phyloP scores from a whole-genome alignment of 2,329 filamentous ascomycete genomes.

The Venturia carpophila region DNA sequence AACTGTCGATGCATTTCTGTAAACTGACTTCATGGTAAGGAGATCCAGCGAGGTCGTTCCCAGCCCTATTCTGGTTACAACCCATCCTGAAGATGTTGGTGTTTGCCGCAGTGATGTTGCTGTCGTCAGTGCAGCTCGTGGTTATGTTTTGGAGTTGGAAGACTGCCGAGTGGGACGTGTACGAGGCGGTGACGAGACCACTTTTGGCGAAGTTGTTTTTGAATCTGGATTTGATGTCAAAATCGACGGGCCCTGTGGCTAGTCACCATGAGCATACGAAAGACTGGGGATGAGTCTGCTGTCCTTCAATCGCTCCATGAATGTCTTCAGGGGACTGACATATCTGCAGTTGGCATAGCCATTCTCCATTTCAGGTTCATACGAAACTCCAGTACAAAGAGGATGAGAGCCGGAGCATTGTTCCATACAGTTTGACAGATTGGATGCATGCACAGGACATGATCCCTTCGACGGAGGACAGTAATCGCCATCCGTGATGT shows the following conservation, averaged over 20 bases:
- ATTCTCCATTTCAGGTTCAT: conserved; percentile 1
- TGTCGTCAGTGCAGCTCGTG: not conserved
- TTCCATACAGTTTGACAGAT: conserved; percentile 11
- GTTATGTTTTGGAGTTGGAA: conserved; percentile 3
- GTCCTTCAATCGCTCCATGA: conserved; percentile 28
- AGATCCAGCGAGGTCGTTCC: conserved; percentile 7
- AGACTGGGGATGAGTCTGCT: conserved; percentile 29
- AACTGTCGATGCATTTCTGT: conserved; percentile 8
- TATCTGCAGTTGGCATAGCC: conserved; percentile 13
- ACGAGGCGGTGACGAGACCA: not conserved
- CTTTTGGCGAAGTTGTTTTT: conserved; percentile 8
- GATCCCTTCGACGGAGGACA: conserved; percentile 7
- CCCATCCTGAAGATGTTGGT: not conserved
- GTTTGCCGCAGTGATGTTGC: not conserved
- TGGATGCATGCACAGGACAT: conserved; percentile 9
- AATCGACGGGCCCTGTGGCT: not conserved
- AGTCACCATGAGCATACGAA: conserved; percentile 25
- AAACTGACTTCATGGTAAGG: conserved; percentile 6
- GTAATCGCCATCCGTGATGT: conserved; percentile 7
- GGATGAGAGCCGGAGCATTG: conserved; percentile 8
- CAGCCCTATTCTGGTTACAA: conserved; percentile 11
- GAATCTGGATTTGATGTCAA: not conserved
- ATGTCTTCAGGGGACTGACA: conserved; percentile 24
- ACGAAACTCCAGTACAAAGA: conserved; percentile 9
- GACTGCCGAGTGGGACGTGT: not conserved